Base-by-base conservation (phyloP, 2,329 filamentous ascomycete species). In the Blastomyces emzantsi region DNA sequence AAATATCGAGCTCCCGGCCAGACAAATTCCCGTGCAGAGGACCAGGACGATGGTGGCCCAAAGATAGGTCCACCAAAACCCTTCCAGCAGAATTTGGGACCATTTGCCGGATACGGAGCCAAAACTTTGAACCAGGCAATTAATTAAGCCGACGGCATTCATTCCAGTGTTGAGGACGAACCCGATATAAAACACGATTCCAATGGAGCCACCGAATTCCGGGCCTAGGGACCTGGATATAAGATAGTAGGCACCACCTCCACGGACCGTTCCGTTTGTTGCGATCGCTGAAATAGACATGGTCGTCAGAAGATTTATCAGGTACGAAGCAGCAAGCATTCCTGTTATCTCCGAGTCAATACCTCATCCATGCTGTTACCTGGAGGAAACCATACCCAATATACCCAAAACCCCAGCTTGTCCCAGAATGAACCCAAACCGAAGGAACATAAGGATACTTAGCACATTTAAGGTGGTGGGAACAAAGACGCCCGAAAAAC, bases 391-490 rank as follows among this genome's bases (percentile, higher is more conserved):
- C 55, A 70, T 78, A 90, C 89, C 88, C 72, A 95, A 79, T 75
- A 92, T 94, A 60, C 90, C 91, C 54, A 93, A 67, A 55, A 95
- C 80, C 28, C 91, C 91, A 66, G 88, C 83, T 72, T 93, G 88
- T 9, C 90, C 91, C 28, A 95, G 80, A 64, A 96, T 90, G 69
- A 91, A 87, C 28, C 91, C 90, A 74, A 96, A 96, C 28, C 91
- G 85, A 70, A 96, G 80, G 77, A 96, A 96, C 90, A 96, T 95
- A 66, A 96, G 83, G 75, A 96, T 95, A 70, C 90, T 93, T 68
- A 95, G 78, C 52, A 96, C 91, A 74, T 94, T 96, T 68, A 95
- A 80, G 66, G 88, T 92, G n/a, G 91, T 91, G 1, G 91, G 91
- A 19, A 96, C 89, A 73, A 92, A 96, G 58, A 95, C 89, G 8